Percentiles rank a stretch among this genome's conserved stretches.
Conservation (phyloP, 805 yeast species). For the Saccharomycopsis vini region DNA sequence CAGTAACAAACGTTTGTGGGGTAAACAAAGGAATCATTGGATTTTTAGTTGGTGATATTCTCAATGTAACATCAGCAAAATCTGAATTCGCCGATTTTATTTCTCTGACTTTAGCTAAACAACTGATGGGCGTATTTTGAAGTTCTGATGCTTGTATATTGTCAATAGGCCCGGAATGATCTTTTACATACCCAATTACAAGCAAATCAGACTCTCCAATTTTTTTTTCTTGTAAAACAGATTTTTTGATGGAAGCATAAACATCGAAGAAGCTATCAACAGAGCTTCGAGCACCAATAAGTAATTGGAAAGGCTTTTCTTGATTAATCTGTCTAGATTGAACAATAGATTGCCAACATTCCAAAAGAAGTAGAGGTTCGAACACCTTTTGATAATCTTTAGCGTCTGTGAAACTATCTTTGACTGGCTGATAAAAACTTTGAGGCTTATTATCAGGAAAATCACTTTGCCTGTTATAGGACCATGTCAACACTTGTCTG, state of each 20-base stretch:
- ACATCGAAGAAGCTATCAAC: conserved; percentile 86
- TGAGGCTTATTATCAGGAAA: conserved; percentile 47
- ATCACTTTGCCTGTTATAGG: conserved; percentile 46
- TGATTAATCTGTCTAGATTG: conserved; percentile 56
- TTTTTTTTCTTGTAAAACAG: conserved; percentile 40
- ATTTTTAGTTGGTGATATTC: conserved; percentile 49
- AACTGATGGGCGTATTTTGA: conserved; percentile 34
- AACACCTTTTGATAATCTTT: conserved; percentile 61
- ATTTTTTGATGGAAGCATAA: conserved; percentile 57
- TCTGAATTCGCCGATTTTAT: conserved; percentile 57
- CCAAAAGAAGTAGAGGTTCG: conserved; percentile 76
- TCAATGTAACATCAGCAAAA: conserved; percentile 63
- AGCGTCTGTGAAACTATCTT: conserved; percentile 46
- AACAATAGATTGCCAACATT: conserved; percentile 88
- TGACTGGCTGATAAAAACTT: conserved; percentile 31
- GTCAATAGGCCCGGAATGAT: conserved; percentile 14
- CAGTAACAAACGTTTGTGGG: conserved; percentile 56
- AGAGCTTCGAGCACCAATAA: conserved; percentile 71
- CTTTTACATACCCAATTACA: conserved; percentile 44
- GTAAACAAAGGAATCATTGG: conserved; percentile 46
- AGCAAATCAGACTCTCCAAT: conserved; percentile 71
- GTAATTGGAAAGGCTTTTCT: conserved; percentile 49
- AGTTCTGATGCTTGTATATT: conserved; percentile 28
- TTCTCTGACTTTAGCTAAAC: conserved; percentile 75
- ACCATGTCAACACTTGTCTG: conserved; percentile 64